Evolutionary conservation across 306 rosid genomes (phyloP), one percentile per base, ranked within the genome.

Genomic region (Castanea mollissima): DNA sequence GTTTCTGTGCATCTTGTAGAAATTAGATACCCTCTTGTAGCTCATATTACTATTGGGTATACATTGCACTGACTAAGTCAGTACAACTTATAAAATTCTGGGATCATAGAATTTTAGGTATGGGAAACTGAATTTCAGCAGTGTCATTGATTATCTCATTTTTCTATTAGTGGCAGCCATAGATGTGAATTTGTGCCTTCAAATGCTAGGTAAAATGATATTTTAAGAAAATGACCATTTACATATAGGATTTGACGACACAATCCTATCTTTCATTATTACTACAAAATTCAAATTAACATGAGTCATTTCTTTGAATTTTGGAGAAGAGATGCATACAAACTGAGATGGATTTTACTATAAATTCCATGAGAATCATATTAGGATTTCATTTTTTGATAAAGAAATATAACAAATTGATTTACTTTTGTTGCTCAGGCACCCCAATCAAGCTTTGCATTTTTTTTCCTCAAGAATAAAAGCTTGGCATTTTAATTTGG

Each of bases 31-130:
- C 14, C 58, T 29, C 75, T 25, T 49, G 12, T 3, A 5, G 35
- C 19, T 29, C 35, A 62, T 49, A 14, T 12, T 25, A 62, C 69
- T 13, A 27, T 62, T 27, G 38, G 69, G 15, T 59, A 59, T 10
- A 59, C 3, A 4, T 16, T 15, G 5, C 44, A 38, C 46, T 38
- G 2, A 38, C 44, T 38, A 38, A 32, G 34, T 11, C 75, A 71
- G 23, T 38, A 44, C 18, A 38, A 4, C 55, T 76, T 38, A 27
- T 23, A 35, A 55, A 74, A 38, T 46, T 78, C 69, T 38, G 44
- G 13, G 81, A 25, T 54, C 54, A 21, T 69, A 56, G 44, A 62
- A 46, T 80, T 72, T 67, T 38, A 38, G 27, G 55, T 67, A 63
- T 41, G 10, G 44, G 15, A 74, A 56, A 29, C 19, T 74, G 25